A percentile compares a stretch with the other conserved stretches of the same genome.
These are phyloP conservation scores for Scolecobasidium constrictum DNA, from an alignment of 2,329 filamentous ascomycete species.

Conservation along the genomic window DNA sequence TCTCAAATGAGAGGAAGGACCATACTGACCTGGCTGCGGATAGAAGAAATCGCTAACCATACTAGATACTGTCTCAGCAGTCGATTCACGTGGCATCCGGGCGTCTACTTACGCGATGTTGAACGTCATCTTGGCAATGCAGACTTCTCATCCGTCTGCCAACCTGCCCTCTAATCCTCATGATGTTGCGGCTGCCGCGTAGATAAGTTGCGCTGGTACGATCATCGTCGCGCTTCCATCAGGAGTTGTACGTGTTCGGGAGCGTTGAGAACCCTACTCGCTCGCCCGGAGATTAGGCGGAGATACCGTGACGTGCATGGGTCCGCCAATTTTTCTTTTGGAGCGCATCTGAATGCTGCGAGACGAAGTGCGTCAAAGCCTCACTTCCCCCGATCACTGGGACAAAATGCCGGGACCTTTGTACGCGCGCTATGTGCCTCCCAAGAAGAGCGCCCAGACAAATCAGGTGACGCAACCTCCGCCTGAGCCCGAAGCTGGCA, in stretches of 20 bases:
- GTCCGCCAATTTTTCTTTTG: too few relatives aligned
- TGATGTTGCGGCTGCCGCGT: not conserved
- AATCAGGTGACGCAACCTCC: too few relatives aligned
- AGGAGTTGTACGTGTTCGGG: not conserved
- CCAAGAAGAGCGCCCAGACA: conserved; percentile 16
- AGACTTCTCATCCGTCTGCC: not conserved
- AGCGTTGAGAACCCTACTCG: too few relatives aligned
- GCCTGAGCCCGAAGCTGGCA: too few relatives aligned
- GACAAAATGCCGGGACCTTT: conserved; percentile 33
- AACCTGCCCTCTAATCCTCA: not conserved
- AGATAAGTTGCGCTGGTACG: not conserved
- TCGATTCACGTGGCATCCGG: not conserved
- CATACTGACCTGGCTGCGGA: conserved; percentile 62
- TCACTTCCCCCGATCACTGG: too few relatives aligned
- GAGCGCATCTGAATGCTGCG: too few relatives aligned
- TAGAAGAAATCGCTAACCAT: conserved; percentile 99
- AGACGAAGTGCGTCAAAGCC: too few relatives aligned
- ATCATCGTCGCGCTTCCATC: not conserved
- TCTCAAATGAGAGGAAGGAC: conserved; percentile 1
- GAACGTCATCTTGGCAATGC: conserved; percentile 45
- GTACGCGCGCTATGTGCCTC: conserved; percentile 36
- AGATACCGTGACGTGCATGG: too few relatives aligned
- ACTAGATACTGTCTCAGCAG: conserved; percentile 27
- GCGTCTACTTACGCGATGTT: conserved; percentile 51
- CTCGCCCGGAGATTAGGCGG: too few relatives aligned